Base-by-base conservation (phyloP, 768 basidiomycete species). In the Floccularia luteovirens region DNA sequence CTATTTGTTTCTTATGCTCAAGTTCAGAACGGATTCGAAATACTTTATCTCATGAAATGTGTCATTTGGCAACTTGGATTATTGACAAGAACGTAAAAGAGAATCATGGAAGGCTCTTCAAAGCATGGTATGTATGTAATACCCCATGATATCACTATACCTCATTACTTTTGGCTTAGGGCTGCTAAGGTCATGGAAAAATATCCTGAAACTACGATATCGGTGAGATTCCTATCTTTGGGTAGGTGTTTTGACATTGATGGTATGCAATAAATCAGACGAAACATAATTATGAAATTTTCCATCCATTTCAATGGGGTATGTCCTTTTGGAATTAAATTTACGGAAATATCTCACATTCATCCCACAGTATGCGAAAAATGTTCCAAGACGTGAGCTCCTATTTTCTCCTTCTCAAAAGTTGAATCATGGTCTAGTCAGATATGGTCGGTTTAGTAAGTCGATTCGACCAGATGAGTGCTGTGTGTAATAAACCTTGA, bases 1-100 rank as follows among this genome's bases (percentile, higher is more conserved):
- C n/a, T 16, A 28, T 21, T 11, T 14, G 16, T 23, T 21, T 34
- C 21, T 22, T 14, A 25, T 8, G 8, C 33, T 38, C 2, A 8
- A 30, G 14, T 14, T 19, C 43, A 91, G 90, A 87, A 39, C 76
- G 88, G 27, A 82, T 92, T 36, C 69, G 82, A 24, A 81, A 83
- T 51, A 92, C 90, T 1, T 61, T 93, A 10, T 79, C 86, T 22
- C 90, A 93, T 49, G 90, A 93, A 57, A 90, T 92, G 89, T 92
- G 90, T 50, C 90, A 92, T 62, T 59, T 93, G 24, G 90, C 90
- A 2, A 76, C 76, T 41, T 93, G 90, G 90, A 63, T 87, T 17
- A 86, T 93, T 41, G 76, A 83, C 53, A 63, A 71, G 13, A 69
- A 77, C 7, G 72, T 79, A 3, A 76, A 76, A 43, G 86, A 88